A percentile compares a stretch with the other conserved stretches of the same genome.
Evolutionary conservation across 2,329 filamentous ascomycete species (phyloP).

Genomic region (Ceratocystis diversiconidia): DNA sequence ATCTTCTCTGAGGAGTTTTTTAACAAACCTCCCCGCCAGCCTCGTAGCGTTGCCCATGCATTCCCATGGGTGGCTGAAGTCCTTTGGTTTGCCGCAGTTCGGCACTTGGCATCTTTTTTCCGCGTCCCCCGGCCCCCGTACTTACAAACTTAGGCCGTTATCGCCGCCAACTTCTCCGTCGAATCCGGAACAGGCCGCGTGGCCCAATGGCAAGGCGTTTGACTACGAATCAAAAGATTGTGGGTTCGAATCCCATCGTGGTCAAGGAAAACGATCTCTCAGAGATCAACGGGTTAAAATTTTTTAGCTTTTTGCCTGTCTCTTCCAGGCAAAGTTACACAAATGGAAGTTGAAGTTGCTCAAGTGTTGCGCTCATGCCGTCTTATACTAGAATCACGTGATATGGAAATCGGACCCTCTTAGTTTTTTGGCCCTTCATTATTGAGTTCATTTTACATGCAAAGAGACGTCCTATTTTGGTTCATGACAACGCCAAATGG

Average conservation of each 20-base stretch:
- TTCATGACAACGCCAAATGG: neutral
- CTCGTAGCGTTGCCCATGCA: too few species aligned
- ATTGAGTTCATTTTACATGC: neutral
- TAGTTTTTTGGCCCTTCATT: neutral
- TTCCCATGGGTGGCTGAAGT: too few species aligned
- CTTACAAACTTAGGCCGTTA: neutral
- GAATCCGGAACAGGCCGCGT: conserved; percentile 10
- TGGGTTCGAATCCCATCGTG: conserved; percentile 13
- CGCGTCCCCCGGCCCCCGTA: too few species aligned
- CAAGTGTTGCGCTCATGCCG: too few species aligned
- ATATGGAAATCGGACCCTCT: neutral
- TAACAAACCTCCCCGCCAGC: too few species aligned
- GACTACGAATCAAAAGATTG: conserved; percentile 14
- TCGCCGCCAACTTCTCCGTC: neutral
- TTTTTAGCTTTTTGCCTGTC: neutral
- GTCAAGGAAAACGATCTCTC: neutral
- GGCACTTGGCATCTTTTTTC: too few species aligned
- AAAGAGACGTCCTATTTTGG: neutral
- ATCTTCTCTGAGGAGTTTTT: too few species aligned
- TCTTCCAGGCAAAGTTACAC: too few species aligned
- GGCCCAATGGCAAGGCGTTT: conserved; percentile 14
- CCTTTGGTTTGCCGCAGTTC: too few species aligned
- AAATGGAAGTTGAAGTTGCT: neutral
- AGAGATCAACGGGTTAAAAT: neutral
- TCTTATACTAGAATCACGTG: neutral